phyloP scores from a whole-genome alignment of 2,329 filamentous ascomycete genomes.

The Phoma sp. region DNA sequence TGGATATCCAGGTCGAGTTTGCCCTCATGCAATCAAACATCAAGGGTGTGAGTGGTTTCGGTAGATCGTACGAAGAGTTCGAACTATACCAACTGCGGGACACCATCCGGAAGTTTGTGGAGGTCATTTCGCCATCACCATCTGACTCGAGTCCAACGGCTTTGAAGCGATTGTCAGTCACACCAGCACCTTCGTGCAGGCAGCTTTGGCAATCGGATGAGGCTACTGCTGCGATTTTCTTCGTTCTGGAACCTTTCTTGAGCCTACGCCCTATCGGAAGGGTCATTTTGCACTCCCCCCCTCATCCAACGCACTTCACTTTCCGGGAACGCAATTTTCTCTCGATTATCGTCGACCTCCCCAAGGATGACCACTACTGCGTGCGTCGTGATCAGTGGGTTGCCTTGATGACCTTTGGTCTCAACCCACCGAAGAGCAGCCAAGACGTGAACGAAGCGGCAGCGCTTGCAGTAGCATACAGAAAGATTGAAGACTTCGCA shows the following conservation, averaged over 20 bases:
- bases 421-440: background rate
- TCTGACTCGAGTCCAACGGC: background rate
- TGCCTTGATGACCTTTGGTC: background rate
- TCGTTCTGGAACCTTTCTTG: constrained; percentile 17
- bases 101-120: constrained; percentile 8
- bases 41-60: background rate
- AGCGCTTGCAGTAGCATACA: background rate
- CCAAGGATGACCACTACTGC: background rate
- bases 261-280: background rate
- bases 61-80: constrained; percentile 8
- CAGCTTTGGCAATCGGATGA: constrained; percentile 14
- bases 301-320: background rate
- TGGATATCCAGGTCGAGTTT: background rate
- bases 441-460: background rate
- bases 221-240: constrained; percentile 5
- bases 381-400: constrained; percentile 1
- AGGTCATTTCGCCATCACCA: background rate
- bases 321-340: background rate
- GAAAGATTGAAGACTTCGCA: constrained; percentile 6
- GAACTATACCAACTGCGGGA: constrained; percentile 12
- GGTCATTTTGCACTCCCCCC: background rate
- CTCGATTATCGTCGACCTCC: background rate
- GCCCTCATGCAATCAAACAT: background rate
- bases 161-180: background rate
- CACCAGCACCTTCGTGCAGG: background rate